Evolutionary conservation across 208 protist genomes (phyloP).

Genomic region (Crithidia expoeki): DNA sequence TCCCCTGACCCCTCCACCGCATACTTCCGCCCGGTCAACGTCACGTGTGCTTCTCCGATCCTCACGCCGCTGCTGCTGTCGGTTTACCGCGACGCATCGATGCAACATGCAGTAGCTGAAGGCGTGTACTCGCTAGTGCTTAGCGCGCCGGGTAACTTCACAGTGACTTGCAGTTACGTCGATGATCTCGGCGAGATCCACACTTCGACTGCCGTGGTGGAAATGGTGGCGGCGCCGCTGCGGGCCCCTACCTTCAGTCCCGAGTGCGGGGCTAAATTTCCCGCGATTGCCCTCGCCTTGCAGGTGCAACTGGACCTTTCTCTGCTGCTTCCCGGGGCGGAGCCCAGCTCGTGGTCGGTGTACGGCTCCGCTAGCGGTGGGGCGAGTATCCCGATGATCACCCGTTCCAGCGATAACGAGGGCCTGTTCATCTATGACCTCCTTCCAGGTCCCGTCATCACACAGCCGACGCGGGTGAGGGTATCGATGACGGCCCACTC

Average conservation of each 20-base stretch:
- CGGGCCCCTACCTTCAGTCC: constrained; percentile 37
- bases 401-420: constrained; percentile 5
- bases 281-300: constrained; percentile 42
- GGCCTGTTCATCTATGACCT: constrained; percentile 34
- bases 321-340: constrained; percentile 20
- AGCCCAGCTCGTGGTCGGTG: constrained; percentile 29
- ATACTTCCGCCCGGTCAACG: constrained; percentile 36
- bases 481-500: constrained; percentile 42
- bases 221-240: constrained; percentile 39
- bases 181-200: constrained; percentile 43
- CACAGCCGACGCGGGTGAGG: constrained; percentile 4
- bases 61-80: constrained; percentile 19
- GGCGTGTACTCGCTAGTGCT: constrained; percentile 20
- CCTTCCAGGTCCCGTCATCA: not conserved
- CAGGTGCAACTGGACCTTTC: constrained; percentile 28
- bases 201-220: constrained; percentile 22
- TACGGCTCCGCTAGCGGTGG: constrained; percentile 21
- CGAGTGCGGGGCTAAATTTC: constrained; percentile 46
- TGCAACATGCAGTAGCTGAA: constrained; percentile 23
- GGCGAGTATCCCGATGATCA: constrained; percentile 19
- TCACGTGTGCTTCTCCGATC: constrained; percentile 51
- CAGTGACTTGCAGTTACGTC: constrained; percentile 53
- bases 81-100: constrained; percentile 12
- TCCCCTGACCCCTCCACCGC: constrained; percentile 22
- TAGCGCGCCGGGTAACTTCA: constrained; percentile 42